Evolutionary conservation across 306 rosid species (phyloP).

Genomic region (Vigna nakashimae): DNA sequence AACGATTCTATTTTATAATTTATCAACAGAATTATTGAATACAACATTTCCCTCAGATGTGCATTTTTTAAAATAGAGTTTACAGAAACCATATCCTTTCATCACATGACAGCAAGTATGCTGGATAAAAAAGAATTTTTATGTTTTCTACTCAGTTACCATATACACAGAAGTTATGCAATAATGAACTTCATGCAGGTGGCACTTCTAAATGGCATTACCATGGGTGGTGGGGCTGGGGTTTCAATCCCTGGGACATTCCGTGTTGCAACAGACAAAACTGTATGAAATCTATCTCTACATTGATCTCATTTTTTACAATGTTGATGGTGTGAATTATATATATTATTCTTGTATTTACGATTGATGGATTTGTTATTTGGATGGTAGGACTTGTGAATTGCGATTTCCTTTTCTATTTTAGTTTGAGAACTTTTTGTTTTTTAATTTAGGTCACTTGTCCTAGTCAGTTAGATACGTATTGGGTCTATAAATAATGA

Average conservation of each 20-base stretch:
- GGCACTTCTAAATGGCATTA: conserved; percentile 88
- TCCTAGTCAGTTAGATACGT: not conserved
- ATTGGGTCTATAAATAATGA: not conserved
- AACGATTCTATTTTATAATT: not conserved
- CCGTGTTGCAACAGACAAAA: conserved; percentile 86
- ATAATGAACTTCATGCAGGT: conserved; percentile 59
- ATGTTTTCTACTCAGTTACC: conserved; percentile 13
- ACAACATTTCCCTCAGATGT: not conserved
- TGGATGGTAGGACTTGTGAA: not conserved
- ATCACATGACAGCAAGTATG: not conserved
- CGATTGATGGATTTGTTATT: conserved; percentile 20
- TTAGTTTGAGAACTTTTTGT: not conserved
- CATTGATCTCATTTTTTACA: conserved; percentile 17
- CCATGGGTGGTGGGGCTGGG: conserved; percentile 99
- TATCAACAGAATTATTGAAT: conserved; percentile 32
- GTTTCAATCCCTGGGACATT: conserved; percentile 90
- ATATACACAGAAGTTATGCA: conserved; percentile 1
- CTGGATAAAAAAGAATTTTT: conserved; percentile 31
- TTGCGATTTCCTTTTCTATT: conserved; percentile 1
- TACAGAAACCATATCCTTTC: conserved; percentile 10
- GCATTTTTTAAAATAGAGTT: conserved; percentile 3
- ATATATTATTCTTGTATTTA: conserved; percentile 1
- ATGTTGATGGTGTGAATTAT: conserved; percentile 11
- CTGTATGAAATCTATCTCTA: conserved; percentile 57
- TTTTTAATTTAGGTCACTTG: not conserved